These are phyloP conservation scores for Suillus subaureus DNA, from an alignment of 768 basidiomycete species.

Conservation along the genomic window DNA sequence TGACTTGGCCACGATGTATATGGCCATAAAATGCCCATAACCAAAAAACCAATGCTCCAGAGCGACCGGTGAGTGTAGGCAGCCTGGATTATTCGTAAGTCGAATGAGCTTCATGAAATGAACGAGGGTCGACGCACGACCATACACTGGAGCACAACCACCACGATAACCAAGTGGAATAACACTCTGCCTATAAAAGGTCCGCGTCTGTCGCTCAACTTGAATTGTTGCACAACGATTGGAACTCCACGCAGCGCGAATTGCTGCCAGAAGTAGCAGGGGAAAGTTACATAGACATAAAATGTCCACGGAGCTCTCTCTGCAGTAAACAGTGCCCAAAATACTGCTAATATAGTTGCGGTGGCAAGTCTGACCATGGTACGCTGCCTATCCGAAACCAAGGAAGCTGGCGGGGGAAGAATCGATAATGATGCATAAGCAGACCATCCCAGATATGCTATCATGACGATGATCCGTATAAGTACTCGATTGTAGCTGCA, in stretches of 20 bases:
- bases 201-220: background rate
- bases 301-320: slow-evolving; percentile 73
- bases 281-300: slow-evolving; percentile 75
- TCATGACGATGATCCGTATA: slow-evolving; percentile 66
- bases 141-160: slow-evolving; percentile 62
- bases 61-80: slow-evolving; percentile 73
- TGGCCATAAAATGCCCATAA: slow-evolving; percentile 72
- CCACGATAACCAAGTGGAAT: slow-evolving; percentile 28
- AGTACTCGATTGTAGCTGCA: slow-evolving; percentile 71
- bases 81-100: slow-evolving; percentile 39
- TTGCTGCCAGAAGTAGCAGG: slow-evolving; percentile 76
- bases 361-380: slow-evolving; percentile 23
- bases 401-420: slow-evolving; percentile 34
- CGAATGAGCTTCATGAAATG: background rate
- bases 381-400: slow-evolving; percentile 14
- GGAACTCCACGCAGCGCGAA: slow-evolving; percentile 38
- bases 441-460: slow-evolving; percentile 80
- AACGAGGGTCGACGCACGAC: slow-evolving; percentile 52
- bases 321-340: slow-evolving; percentile 55
- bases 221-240: slow-evolving; percentile 11
- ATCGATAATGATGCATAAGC: slow-evolving; percentile 65
- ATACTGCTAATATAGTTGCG: slow-evolving; percentile 34
- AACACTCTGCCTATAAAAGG: background rate
- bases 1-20: slow-evolving; percentile 47
- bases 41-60: slow-evolving; percentile 67